Percentiles rank a stretch among this genome's conserved stretches.
Evolutionary conservation across 2,329 filamentous ascomycete genomes (phyloP).

Genomic region (Xylaria sp.): DNA sequence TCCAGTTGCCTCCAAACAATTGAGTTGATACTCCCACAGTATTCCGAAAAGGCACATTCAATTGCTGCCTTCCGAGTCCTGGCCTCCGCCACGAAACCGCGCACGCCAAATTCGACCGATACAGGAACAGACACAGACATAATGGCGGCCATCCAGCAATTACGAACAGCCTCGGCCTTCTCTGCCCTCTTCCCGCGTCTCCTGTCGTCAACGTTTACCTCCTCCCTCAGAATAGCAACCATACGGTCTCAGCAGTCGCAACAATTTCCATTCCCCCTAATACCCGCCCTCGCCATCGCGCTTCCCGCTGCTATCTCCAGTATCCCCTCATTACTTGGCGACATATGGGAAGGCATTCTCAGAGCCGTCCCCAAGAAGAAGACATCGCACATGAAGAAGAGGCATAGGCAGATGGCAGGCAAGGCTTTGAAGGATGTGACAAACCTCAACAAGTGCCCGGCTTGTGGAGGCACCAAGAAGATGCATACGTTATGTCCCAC

Average conservation of each 20-base stretch:
- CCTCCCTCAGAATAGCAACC: slow-evolving; percentile 57
- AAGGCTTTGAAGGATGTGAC: slow-evolving; percentile 95
- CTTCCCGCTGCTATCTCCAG: slow-evolving; percentile 70
- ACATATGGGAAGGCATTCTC: slow-evolving; percentile 93
- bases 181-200: slow-evolving; percentile 68
- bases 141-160: slow-evolving; percentile 60
- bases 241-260: slow-evolving; percentile 57
- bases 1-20: neutral
- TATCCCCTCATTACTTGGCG: slow-evolving; percentile 76
- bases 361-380: slow-evolving; percentile 98
- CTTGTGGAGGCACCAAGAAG: slow-evolving; percentile 87
- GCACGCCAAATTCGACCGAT: neutral
- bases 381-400: slow-evolving; percentile 95
- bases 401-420: slow-evolving; percentile 92
- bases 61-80: slow-evolving; percentile 12
- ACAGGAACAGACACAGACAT: slow-evolving; percentile 43
- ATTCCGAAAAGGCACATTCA: slow-evolving; percentile 25
- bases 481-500: slow-evolving; percentile 89
- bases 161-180: slow-evolving; percentile 54
- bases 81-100: slow-evolving; percentile 6
- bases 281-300: slow-evolving; percentile 66
- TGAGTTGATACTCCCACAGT: neutral
- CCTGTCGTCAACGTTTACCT: slow-evolving; percentile 55
- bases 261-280: slow-evolving; percentile 55
- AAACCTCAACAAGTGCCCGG: slow-evolving; percentile 86